These are phyloP conservation scores for Yarrowia galli DNA, from an alignment of 1,139 yeast species.

Conservation along the genomic window DNA sequence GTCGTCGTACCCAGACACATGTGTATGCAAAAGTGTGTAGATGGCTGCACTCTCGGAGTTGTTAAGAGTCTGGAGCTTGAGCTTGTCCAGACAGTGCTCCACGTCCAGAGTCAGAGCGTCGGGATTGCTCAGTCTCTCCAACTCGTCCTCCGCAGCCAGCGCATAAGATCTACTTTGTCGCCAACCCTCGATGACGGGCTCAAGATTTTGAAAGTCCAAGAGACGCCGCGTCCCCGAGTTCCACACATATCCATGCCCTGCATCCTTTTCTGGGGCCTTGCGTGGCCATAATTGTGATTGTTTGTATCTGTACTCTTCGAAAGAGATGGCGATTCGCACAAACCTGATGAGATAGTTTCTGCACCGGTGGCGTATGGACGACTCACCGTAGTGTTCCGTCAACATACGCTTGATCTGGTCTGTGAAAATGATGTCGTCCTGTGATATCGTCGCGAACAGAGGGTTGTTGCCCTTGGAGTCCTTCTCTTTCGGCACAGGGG, in stretches of 20 bases:
- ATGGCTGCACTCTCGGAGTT: slow-evolving; percentile 49
- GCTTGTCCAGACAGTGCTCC: slow-evolving; percentile 49
- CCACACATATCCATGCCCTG: slow-evolving; percentile 50
- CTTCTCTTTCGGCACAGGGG: slow-evolving; percentile 41
- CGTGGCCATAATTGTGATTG: slow-evolving; percentile 48
- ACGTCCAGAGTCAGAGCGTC: slow-evolving; percentile 45
- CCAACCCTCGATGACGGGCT: slow-evolving; percentile 51
- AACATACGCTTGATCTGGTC: slow-evolving; percentile 50
- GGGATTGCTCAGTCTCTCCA: background rate
- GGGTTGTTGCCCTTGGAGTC: slow-evolving; percentile 37
- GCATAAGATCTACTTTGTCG: slow-evolving; percentile 47
- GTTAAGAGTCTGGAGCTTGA: slow-evolving; percentile 46
- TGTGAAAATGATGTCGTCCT: slow-evolving; percentile 49
- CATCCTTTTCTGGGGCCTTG: slow-evolving; percentile 46
- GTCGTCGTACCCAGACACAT: slow-evolving; percentile 49
- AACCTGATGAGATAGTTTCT: slow-evolving; percentile 49
- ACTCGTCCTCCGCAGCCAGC: slow-evolving; percentile 45
- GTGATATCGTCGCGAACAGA: slow-evolving; percentile 39
- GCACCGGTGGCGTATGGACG: slow-evolving; percentile 49
- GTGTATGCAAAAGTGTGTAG: slow-evolving; percentile 45
- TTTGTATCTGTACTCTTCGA: slow-evolving; percentile 49
- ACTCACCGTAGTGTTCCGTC: slow-evolving; percentile 50
- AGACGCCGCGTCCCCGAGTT: slow-evolving; percentile 45
- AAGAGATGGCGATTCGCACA: slow-evolving; percentile 49
- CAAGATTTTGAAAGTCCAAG: slow-evolving; percentile 46